phyloP scores from a whole-genome alignment of 345 rosid genomes.

The Brassica nigra region DNA sequence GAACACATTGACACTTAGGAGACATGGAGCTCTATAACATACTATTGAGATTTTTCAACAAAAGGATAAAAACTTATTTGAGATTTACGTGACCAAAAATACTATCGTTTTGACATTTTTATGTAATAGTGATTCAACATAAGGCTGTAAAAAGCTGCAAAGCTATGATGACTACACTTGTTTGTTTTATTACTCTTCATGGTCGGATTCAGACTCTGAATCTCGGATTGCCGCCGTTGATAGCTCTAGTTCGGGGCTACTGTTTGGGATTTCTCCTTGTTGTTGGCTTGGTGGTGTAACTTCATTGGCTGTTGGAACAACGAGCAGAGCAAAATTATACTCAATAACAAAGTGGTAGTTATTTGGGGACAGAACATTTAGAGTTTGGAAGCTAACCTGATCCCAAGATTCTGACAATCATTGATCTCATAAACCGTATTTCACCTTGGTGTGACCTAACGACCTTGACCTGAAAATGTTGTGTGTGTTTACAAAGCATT shows the following conservation, averaged over 20 bases:
- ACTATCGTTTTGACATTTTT: constrained; percentile 34
- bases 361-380: neutral
- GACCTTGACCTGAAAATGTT: constrained; percentile 50
- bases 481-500: neutral
- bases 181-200: constrained; percentile 43
- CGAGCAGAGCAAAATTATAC: neutral
- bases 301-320: neutral
- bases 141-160: constrained; percentile 22
- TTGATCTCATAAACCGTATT: constrained; percentile 45
- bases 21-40: constrained; percentile 4
- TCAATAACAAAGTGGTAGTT: neutral
- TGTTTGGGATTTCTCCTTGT: constrained; percentile 23
- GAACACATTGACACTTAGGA: constrained; percentile 41
- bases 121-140: constrained; percentile 33
- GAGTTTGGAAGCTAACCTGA: constrained; percentile 42
- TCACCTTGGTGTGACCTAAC: constrained; percentile 54
- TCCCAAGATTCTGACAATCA: constrained; percentile 47
- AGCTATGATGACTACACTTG: constrained; percentile 28
- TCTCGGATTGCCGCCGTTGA: constrained; percentile 33
- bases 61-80: constrained; percentile 18
- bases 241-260: constrained; percentile 1
- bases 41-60: constrained; percentile 23
- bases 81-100: constrained; percentile 20
- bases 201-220: constrained; percentile 31
- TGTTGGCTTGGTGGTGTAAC: constrained; percentile 27